Conservation (phyloP, 441 rosid genomes). For the Populus hybrid region DNA sequence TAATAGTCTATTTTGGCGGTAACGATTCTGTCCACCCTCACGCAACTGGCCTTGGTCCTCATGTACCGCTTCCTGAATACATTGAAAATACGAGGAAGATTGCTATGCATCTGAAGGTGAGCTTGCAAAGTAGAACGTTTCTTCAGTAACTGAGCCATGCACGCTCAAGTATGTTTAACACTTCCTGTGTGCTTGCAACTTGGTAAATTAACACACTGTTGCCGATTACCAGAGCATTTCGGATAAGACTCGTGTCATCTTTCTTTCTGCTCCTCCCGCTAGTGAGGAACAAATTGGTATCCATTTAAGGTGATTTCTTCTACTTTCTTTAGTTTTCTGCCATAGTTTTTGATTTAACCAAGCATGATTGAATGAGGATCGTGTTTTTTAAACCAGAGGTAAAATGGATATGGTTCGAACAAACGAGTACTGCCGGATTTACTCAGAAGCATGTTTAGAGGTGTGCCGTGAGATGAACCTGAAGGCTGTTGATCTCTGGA, state of each 20-base stretch:
- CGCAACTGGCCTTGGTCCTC: slow-evolving; percentile 60
- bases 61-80: slow-evolving; percentile 73
- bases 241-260: slow-evolving; percentile 53
- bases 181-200: slow-evolving; percentile 44
- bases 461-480: slow-evolving; percentile 55
- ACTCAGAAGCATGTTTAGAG: slow-evolving; percentile 63
- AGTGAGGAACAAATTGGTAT: slow-evolving; percentile 42
- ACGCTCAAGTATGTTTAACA: not conserved
- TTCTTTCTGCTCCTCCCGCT: slow-evolving; percentile 66
- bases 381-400: slow-evolving; percentile 4
- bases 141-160: too few species aligned
- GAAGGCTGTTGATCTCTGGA: slow-evolving; percentile 67
- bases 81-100: slow-evolving; percentile 68
- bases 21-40: slow-evolving; percentile 65
- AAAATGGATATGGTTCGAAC: slow-evolving; percentile 28
- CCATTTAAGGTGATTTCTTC: slow-evolving; percentile 21
- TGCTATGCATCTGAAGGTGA: slow-evolving; percentile 65
- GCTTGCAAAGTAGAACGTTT: too few species aligned
- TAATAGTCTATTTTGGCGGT: slow-evolving; percentile 84
- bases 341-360: not conserved
- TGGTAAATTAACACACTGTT: not conserved
- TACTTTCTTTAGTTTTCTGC: not conserved
- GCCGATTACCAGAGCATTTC: slow-evolving; percentile 62
- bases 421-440: slow-evolving; percentile 48
- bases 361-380: not conserved